phyloP scores from a whole-genome alignment of 495 filamentous ascomycete genomes.

The Talaromyces proteolyticus region DNA sequence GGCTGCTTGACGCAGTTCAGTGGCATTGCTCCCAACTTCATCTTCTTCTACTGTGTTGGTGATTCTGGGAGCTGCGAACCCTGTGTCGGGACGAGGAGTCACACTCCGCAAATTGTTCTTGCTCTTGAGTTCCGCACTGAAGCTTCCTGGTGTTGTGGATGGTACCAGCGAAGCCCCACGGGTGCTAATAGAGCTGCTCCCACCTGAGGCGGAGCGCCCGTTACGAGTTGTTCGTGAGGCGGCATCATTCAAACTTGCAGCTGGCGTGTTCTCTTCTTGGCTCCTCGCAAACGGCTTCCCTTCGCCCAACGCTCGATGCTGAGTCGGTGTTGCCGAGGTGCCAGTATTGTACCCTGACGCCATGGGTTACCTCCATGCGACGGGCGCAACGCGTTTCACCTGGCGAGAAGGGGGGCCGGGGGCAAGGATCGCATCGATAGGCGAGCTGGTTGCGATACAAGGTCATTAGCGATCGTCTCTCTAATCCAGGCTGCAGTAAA shows the following conservation, averaged over 20 bases:
- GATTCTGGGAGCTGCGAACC: conserved; percentile 34
- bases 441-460: not conserved
- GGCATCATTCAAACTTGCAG: conserved; percentile 42
- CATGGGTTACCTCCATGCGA: conserved; percentile 43
- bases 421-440: conserved; percentile 13
- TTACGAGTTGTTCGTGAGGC: conserved; percentile 32
- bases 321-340: conserved; percentile 63
- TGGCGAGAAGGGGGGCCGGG: conserved; percentile 21
- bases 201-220: conserved; percentile 52
- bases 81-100: conserved; percentile 62
- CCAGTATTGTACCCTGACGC: conserved; percentile 43
- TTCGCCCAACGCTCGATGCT: conserved; percentile 54
- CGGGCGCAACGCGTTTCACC: conserved; percentile 28
- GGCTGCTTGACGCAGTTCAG: conserved; percentile 68
- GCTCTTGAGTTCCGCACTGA: conserved; percentile 83
- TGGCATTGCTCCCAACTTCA: conserved; percentile 35
- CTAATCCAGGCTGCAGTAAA: no score
- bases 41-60: conserved; percentile 60
- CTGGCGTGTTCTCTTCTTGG: conserved; percentile 45
- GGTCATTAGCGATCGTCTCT: no score
- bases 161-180: conserved; percentile 61
- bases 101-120: conserved; percentile 60
- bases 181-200: conserved; percentile 53
- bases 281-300: conserved; percentile 41
- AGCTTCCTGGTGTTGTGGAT: conserved; percentile 70